These are phyloP conservation scores for Camptophora hylomeconis DNA, from an alignment of 2,329 filamentous ascomycete genomes.

Conservation along the genomic window DNA sequence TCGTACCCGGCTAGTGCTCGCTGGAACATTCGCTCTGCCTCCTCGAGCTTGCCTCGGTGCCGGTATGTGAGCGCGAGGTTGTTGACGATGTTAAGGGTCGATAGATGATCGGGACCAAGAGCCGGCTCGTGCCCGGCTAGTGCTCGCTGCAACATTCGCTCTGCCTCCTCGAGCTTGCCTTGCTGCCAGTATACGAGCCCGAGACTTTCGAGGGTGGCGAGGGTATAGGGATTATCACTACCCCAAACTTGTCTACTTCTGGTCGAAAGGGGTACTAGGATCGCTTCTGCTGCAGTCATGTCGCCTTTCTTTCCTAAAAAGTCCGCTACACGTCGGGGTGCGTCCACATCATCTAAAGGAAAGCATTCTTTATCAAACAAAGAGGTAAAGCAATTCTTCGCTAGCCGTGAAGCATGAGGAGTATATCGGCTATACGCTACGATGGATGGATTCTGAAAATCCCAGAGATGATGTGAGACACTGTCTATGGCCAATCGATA, in stretches of 20 bases:
- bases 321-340: too few relatives aligned
- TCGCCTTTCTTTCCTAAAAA: too few relatives aligned
- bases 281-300: too few relatives aligned
- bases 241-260: too few relatives aligned
- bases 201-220: slow-evolving; percentile 11
- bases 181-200: slow-evolving; percentile 13
- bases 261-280: too few relatives aligned
- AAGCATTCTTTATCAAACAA: too few relatives aligned
- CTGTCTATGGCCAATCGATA: slow-evolving; percentile 10
- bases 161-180: slow-evolving; percentile 18
- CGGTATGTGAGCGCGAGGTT: slow-evolving; percentile 17
- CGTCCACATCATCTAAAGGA: too few relatives aligned
- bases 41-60: slow-evolving; percentile 16
- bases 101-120: slow-evolving; percentile 14
- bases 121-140: slow-evolving; percentile 14
- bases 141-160: slow-evolving; percentile 16
- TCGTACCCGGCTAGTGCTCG: slow-evolving; percentile 16
- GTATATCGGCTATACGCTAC: slow-evolving; percentile 4
- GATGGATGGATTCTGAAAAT: background rate
- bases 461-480: too few relatives aligned
- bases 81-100: slow-evolving; percentile 14
- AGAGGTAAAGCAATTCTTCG: slow-evolving; percentile 1
- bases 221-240: slow-evolving; percentile 15
- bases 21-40: slow-evolving; percentile 17
- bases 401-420: slow-evolving; percentile 3